Evolutionary conservation across 2,329 filamentous ascomycete genomes (phyloP), one percentile per base, ranked within the genome.

Genomic region (Emergomyces africanus): DNA sequence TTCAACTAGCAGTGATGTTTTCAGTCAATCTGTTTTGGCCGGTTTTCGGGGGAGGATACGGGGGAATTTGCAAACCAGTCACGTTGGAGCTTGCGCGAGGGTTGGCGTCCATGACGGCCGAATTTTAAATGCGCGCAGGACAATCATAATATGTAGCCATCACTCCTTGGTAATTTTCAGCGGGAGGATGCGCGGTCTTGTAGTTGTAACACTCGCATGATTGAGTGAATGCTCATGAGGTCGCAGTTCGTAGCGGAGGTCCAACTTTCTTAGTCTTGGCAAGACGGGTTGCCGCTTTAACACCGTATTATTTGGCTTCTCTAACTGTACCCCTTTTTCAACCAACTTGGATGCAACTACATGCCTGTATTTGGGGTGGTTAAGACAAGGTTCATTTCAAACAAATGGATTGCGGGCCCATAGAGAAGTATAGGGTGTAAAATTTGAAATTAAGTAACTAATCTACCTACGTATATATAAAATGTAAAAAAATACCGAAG

Each of bases 71-170:
- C 72, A 58, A 77, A 88, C 86, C 86, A 71, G 86, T 89, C 68
- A 90, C 87, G 79, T 89, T 78, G 66, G 86, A 88, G 67, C 84
- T 86, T 70, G 85, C 69, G 63, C 72, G 70, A 58, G 66, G 67
- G 66, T 70, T 71, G 64, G 71, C 66, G 66, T 75, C 74, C 74
- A 75, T 75, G 54, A 60, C 61, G 60, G 69, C 70, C 66, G 35
- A 41, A 25, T 50, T 25, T 49, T 25, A 48, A 57, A 33, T 35
- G 49, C 42, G 18, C 30, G 20, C 35, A 37, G 23, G 56, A 37
- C 8, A n/a, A 57, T 55, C 59, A 62, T 62, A 62, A 42, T 58
- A 55, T 55, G 23, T 30, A 25, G 12, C 37, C 53, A 55, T 55
- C 23, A 44, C 20, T 23, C 37, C 53, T 28, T 55, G 8, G 25